phyloP scores from a whole-genome alignment of 345 rosid species.

The Acer campestre region DNA sequence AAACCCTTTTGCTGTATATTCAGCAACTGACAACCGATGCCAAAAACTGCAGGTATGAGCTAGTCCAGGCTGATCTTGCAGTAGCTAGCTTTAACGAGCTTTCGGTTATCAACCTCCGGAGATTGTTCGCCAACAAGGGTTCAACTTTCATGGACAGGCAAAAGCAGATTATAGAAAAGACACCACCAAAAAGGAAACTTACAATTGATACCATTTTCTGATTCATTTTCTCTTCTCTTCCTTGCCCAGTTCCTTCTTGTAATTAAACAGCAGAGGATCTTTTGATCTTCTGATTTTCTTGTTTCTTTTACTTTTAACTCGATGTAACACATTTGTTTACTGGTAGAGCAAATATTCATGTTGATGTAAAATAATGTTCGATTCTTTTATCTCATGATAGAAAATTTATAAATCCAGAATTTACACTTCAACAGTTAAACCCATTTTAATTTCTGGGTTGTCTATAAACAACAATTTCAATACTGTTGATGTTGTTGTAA shows the following conservation, averaged over 20 bases:
- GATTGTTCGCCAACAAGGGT: conserved; percentile 89
- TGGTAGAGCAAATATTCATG: neutral
- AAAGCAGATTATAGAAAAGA: conserved; percentile 73
- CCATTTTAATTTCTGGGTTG: too few species aligned
- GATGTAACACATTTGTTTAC: neutral
- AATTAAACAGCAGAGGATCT: conserved; percentile 10
- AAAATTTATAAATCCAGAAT: neutral
- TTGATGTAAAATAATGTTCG: neutral
- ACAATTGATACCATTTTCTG: conserved; percentile 83
- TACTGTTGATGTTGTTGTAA: conserved; percentile 2
- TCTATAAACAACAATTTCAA: neutral
- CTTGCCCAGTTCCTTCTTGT: neutral
- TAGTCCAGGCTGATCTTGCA: conserved; percentile 95
- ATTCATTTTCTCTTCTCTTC: conserved; percentile 18
- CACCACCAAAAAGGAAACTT: conserved; percentile 82
- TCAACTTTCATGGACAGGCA: conserved; percentile 87
- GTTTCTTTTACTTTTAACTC: too few species aligned
- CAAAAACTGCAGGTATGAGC: conserved; percentile 66
- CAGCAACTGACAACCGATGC: conserved; percentile 3
- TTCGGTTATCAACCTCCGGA: conserved; percentile 86
- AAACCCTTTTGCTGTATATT: neutral
- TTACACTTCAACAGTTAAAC: too few species aligned
- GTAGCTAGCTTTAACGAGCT: conserved; percentile 79
- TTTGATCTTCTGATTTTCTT: neutral
- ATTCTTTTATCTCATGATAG: conserved; percentile 6